Percentiles rank a stretch among this genome's conserved stretches.
phyloP scores from a whole-genome alignment of 179 eudicot genomes.

The Drosera spatulata region DNA sequence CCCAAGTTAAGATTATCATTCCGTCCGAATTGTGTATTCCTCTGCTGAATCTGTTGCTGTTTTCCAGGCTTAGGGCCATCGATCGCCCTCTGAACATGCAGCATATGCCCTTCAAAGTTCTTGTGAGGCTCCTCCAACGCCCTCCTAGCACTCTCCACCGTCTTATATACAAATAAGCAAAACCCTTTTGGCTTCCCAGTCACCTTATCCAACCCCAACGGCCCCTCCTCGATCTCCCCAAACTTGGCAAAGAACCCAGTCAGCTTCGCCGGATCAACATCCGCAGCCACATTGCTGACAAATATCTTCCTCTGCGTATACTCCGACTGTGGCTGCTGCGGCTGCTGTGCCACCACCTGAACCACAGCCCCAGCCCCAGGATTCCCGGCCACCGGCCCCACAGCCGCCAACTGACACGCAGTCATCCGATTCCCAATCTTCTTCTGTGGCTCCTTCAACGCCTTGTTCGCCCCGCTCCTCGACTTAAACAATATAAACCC shows the following conservation, averaged over 20 bases:
- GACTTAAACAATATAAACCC: constrained; percentile 23
- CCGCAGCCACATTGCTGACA: constrained; percentile 29
- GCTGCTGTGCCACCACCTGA: not conserved
- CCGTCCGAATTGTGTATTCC: constrained; percentile 20
- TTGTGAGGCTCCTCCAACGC: constrained; percentile 20
- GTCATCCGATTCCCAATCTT: constrained; percentile 28
- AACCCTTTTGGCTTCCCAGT: constrained; percentile 34
- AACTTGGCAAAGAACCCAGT: constrained; percentile 12
- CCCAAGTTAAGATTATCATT: constrained; percentile 14
- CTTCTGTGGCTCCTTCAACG: constrained; percentile 28
- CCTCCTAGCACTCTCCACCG: constrained; percentile 19
- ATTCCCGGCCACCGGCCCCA: constrained; percentile 7
- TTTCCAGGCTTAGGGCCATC: constrained; percentile 33
- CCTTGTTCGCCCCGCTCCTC: constrained; percentile 22
- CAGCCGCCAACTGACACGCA: constrained; percentile 23
- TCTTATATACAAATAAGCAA: constrained; percentile 35
- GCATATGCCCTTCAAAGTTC: constrained; percentile 24
- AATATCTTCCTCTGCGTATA: constrained; percentile 33
- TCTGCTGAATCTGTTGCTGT: constrained; percentile 12
- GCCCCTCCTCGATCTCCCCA: constrained; percentile 38
- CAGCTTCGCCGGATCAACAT: constrained; percentile 22
- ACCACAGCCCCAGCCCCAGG: constrained; percentile 7
- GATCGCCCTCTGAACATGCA: constrained; percentile 24
- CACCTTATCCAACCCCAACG: constrained; percentile 36
- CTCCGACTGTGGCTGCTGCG: not conserved